Percentiles rank a stretch among this genome's conserved stretches.
Evolutionary conservation across 495 filamentous ascomycete genomes (phyloP).

Genomic region (Terfezia claveryi): DNA sequence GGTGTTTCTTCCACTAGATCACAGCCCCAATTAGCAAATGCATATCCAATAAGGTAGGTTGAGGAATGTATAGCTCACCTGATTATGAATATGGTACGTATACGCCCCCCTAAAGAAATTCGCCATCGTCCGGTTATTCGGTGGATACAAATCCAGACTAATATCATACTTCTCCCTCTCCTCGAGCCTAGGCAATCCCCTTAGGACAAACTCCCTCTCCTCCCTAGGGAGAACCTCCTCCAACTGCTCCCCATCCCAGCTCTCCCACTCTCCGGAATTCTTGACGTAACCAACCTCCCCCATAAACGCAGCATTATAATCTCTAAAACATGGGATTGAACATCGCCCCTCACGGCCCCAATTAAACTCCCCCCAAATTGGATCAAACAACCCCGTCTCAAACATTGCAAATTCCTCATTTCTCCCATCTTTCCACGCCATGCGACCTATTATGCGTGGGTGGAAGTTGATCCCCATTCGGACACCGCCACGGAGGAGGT

Average conservation of each 20-base stretch:
- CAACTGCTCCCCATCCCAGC: slow-evolving; percentile 24
- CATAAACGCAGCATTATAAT: slow-evolving; percentile 31
- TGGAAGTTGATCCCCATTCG: slow-evolving; percentile 39
- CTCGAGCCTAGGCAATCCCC: slow-evolving; percentile 6
- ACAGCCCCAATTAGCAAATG: slow-evolving; percentile 2
- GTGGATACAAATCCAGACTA: slow-evolving; percentile 28
- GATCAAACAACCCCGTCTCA: slow-evolving; percentile 35
- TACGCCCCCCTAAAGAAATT: slow-evolving; percentile 35
- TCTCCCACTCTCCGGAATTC: slow-evolving; percentile 30
- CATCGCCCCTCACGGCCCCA: slow-evolving; percentile 30
- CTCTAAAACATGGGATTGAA: slow-evolving; percentile 31
- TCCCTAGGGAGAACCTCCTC: slow-evolving; percentile 7
- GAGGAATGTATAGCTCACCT: slow-evolving; percentile 21
- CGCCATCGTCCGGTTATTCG: slow-evolving; percentile 32
- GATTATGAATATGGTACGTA: slow-evolving; percentile 38
- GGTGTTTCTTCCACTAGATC: slow-evolving; percentile 28
- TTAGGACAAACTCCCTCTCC: slow-evolving; percentile 2
- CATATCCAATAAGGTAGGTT: background rate
- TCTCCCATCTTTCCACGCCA: slow-evolving; percentile 33
- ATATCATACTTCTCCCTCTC: slow-evolving; percentile 21
- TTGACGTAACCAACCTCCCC: slow-evolving; percentile 22
- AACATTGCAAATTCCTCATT: slow-evolving; percentile 33
- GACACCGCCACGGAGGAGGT: slow-evolving; percentile 33
- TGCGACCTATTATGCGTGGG: slow-evolving; percentile 31
- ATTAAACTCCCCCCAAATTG: slow-evolving; percentile 37